phyloP scores from a whole-genome alignment of 169 alveolate genomes.

The Theileria orientalis region DNA sequence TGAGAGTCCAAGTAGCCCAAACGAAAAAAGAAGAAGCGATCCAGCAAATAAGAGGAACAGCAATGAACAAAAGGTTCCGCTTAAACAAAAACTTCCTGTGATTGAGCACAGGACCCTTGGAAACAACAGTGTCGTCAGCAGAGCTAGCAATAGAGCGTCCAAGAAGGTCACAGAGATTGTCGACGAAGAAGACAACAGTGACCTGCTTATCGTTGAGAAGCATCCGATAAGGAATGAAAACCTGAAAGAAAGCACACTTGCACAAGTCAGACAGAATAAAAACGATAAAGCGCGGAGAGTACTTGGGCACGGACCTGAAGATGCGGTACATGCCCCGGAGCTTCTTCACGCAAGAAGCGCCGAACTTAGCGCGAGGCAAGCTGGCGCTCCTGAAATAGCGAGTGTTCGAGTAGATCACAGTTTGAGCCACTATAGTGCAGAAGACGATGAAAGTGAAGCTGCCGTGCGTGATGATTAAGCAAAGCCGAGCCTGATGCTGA shows the following conservation, averaged over 20 bases:
- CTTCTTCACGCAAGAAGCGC: constrained; percentile 2
- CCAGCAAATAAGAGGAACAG: constrained; percentile 14
- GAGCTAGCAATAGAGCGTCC: constrained; percentile 22
- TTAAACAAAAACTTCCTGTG: constrained; percentile 4
- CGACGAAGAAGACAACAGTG: constrained; percentile 8
- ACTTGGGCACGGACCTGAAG: constrained; percentile 5
- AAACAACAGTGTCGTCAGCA: constrained; percentile 5
- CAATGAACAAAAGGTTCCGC: not conserved
- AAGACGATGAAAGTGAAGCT: not conserved
- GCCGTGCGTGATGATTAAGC: constrained; percentile 1
- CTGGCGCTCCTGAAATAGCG: not conserved
- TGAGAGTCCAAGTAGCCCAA: constrained; percentile 31
- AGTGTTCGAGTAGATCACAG: not conserved
- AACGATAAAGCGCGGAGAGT: constrained; percentile 11
- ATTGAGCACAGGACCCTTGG: not conserved
- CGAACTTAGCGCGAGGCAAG: not conserved
- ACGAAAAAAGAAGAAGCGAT: not conserved
- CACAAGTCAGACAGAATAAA: constrained; percentile 20
- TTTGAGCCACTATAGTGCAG: not conserved
- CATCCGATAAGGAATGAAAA: constrained; percentile 28
- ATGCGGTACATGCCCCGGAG: constrained; percentile 14
- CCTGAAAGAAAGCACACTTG: constrained; percentile 27
- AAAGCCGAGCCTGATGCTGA: not conserved
- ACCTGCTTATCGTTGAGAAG: constrained; percentile 14
- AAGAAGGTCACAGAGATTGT: constrained; percentile 14